Evolutionary conservation across 768 basidiomycete genomes (phyloP), one percentile per base, ranked within the genome.

Genomic region (Lactifluus echinatus): DNA sequence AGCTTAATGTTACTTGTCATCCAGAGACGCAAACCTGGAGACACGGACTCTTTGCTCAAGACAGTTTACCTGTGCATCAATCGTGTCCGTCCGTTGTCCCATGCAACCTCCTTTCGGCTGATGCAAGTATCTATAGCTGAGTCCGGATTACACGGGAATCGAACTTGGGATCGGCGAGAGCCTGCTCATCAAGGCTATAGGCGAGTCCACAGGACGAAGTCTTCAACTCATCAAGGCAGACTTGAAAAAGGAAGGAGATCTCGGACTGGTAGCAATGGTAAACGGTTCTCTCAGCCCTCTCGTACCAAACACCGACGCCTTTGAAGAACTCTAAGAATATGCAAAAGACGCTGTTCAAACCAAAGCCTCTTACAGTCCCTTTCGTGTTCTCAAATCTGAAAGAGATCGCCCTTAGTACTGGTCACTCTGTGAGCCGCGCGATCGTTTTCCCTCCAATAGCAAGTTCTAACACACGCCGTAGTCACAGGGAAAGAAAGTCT

Each of bases 101-200:
- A 8, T 48, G 37, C 7, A 10, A 3, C 28, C 12, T 17, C 48
- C n/a, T 46, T 29, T 58, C 11, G 51, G 46, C 29, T 52, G 50
- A 36, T 43, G 17, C 21, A 11, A 17, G 14, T 23, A 8, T 31
- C 50, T 49, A 31, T 68, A 97, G 94, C 70, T 98, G 55, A 85
- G 92, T 64, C 94, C 96, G 15, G 96, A 98, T 69, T 98, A 98
- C 70, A 76, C 90, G 57, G 94, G 95, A 28, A 76, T 97, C 51
- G 95, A 99, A 69, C 80, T 99, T 2, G 96, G 96, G 31, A 94
- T 98, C 56, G 96, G 95, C 17, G 96, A 99, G 69, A 90, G 87
- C 63, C 73, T 98, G 19, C 78, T 99, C 36, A 81, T 96, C 67
- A 98, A 97, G 67, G 93, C 96, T 15, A 98, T 99, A 59, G 87